These are phyloP conservation scores for Phytophthora idaei DNA, from an alignment of 352 stramenopile genomes.

Conservation along the genomic window DNA sequence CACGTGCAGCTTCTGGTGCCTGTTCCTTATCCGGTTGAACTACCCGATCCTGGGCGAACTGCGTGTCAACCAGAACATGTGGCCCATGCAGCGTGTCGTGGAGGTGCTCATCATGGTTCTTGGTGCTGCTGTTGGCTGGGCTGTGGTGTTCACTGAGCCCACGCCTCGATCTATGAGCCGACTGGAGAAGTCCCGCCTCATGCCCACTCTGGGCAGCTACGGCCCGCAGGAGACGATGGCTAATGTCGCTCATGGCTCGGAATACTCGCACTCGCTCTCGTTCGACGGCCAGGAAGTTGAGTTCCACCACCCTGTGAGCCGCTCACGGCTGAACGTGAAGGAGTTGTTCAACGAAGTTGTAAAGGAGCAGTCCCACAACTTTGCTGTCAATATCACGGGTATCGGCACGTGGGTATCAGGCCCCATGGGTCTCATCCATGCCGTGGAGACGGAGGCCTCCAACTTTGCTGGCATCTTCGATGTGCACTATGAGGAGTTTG, in stretches of 20 bases:
- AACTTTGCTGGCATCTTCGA: slow-evolving; percentile 88
- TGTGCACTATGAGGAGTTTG: slow-evolving; percentile 90
- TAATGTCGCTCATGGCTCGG: slow-evolving; percentile 50
- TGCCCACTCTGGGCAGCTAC: slow-evolving; percentile 44
- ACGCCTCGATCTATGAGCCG: slow-evolving; percentile 78
- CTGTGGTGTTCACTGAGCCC: slow-evolving; percentile 67
- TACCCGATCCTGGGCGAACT: slow-evolving; percentile 73
- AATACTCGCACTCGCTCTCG: slow-evolving; percentile 81
- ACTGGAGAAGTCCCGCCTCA: slow-evolving; percentile 76
- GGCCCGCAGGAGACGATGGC: slow-evolving; percentile 31
- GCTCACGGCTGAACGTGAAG: slow-evolving; percentile 76
- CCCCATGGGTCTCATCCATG: slow-evolving; percentile 82
- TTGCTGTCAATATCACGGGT: slow-evolving; percentile 77
- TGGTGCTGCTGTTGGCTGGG: slow-evolving; percentile 61
- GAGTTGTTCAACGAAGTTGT: slow-evolving; percentile 79
- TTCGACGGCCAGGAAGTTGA: slow-evolving; percentile 80
- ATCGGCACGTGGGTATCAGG: slow-evolving; percentile 86
- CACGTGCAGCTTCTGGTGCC: slow-evolving; percentile 66
- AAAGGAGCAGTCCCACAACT: slow-evolving; percentile 88
- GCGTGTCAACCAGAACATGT: slow-evolving; percentile 76
- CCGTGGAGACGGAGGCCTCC: slow-evolving; percentile 71
- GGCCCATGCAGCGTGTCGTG: slow-evolving; percentile 81
- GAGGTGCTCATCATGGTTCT: slow-evolving; percentile 76
- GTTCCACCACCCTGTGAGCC: slow-evolving; percentile 77
- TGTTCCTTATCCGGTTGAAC: slow-evolving; percentile 74